phyloP scores from a whole-genome alignment of 2,329 filamentous ascomycete species.

The Xylariaceae sp. region DNA sequence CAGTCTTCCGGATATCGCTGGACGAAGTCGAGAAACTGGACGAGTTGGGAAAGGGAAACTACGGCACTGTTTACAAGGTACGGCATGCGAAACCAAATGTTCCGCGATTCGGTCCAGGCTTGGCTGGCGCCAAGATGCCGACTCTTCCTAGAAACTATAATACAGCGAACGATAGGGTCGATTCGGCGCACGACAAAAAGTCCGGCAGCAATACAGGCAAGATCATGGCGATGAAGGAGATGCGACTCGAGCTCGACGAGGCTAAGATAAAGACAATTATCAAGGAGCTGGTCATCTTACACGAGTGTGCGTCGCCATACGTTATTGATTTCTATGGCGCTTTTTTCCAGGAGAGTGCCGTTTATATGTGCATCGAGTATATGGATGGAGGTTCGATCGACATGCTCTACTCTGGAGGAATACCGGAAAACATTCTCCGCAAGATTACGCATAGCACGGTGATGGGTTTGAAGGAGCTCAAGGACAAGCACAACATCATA shows the following conservation, averaged over 20 bases:
- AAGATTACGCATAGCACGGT: conserved; percentile 90
- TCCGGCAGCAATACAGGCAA: conserved; percentile 57
- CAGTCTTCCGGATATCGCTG: conserved; percentile 86
- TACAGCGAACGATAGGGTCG: conserved; percentile 13
- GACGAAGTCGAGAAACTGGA: conserved; percentile 88
- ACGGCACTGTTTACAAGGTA: conserved; percentile 96
- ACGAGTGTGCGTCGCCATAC: conserved; percentile 89
- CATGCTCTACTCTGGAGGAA: conserved; percentile 85
- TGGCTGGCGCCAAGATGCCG: conserved; percentile 44
- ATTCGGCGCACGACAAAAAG: conserved; percentile 26
- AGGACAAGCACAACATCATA: conserved; percentile 98
- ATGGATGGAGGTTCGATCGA: conserved; percentile 99
- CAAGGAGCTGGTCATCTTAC: conserved; percentile 93
- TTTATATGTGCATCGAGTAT: conserved; percentile 99
- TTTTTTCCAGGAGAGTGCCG: conserved; percentile 97
- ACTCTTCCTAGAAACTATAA: conserved; percentile 37
- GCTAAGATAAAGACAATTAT: conserved; percentile 95
- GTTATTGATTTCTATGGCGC: conserved; percentile 99
- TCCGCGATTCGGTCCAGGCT: conserved; percentile 54
- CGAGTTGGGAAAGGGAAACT: conserved; percentile 95
- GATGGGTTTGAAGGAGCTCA: conserved; percentile 85
- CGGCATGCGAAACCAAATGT: conserved; percentile 66
- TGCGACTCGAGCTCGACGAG: conserved; percentile 90
- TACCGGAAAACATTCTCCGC: conserved; percentile 79
- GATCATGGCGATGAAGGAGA: conserved; percentile 99